Conservation (phyloP, 78 protist genomes). For the Dictyostelium capitatum region DNA sequence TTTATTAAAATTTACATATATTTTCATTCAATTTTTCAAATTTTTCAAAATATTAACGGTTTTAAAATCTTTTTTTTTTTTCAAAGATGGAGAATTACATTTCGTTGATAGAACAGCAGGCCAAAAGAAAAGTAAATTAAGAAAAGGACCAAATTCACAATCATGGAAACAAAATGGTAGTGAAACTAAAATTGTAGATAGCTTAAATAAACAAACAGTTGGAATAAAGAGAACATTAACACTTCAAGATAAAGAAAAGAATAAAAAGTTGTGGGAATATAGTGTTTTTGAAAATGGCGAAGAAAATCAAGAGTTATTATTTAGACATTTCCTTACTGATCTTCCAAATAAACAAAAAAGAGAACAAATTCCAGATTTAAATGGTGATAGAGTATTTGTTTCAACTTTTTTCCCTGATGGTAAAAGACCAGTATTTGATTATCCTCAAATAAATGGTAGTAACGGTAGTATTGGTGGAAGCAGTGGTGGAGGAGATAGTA, state of each 20-base stretch:
- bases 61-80: neutral
- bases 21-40: neutral
- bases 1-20: neutral
- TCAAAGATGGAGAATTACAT: constrained; percentile 69
- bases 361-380: constrained; percentile 31
- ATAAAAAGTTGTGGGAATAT: constrained; percentile 65
- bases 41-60: neutral
- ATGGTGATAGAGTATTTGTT: constrained; percentile 18
- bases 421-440: constrained; percentile 12
- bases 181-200: constrained; percentile 37
- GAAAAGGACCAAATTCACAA: constrained; percentile 14
- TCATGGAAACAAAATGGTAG: constrained; percentile 80
- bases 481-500: neutral
- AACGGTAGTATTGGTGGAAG: neutral
- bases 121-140: constrained; percentile 45
- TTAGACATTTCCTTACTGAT: constrained; percentile 57
- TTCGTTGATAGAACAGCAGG: constrained; percentile 52
- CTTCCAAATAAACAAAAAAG: constrained; percentile 17
- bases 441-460: constrained; percentile 1
- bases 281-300: constrained; percentile 29
- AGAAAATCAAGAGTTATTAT: constrained; percentile 6
- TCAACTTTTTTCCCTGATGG: constrained; percentile 20
- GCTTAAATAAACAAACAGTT: neutral
- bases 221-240: constrained; percentile 71
- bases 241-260: constrained; percentile 41